phyloP scores from a whole-genome alignment of 352 stramenopile species.

The Albugo candida region DNA sequence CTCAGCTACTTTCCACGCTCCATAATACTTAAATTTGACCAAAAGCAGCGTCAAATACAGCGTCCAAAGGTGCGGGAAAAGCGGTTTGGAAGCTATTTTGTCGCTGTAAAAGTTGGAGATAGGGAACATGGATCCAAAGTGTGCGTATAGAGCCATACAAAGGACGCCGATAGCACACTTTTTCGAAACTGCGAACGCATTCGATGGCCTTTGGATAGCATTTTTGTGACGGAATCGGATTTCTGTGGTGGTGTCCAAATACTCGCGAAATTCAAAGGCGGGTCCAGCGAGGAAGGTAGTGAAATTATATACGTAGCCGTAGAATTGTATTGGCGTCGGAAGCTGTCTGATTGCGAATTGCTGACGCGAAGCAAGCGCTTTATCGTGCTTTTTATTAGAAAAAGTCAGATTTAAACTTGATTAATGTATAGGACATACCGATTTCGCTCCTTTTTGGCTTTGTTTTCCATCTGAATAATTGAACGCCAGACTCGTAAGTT shows the following conservation, averaged over 20 bases:
- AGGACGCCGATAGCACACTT: conserved; percentile 51
- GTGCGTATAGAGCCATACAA: conserved; percentile 35
- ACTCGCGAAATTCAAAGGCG: conserved; percentile 89
- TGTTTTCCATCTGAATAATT: conserved; percentile 90
- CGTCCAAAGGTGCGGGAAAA: conserved; percentile 43
- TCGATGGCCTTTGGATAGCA: conserved; percentile 26
- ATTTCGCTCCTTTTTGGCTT: conserved; percentile 7
- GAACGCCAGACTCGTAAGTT: conserved; percentile 94
- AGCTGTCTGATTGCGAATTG: conserved; percentile 57
- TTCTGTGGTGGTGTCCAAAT: conserved; percentile 55
- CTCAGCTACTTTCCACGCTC: conserved; percentile 88
- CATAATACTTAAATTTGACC: conserved; percentile 91
- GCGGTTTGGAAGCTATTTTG: conserved; percentile 24
- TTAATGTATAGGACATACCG: not conserved
- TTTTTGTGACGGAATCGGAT: conserved; percentile 33
- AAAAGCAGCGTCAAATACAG: conserved; percentile 83
- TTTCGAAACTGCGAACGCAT: conserved; percentile 46
- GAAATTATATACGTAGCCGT: conserved; percentile 94
- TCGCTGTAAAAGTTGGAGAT: conserved; percentile 26
- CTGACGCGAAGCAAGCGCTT: conserved; percentile 13
- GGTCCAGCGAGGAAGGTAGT: conserved; percentile 89
- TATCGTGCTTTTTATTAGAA: not conserved
- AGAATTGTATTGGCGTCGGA: conserved; percentile 86
- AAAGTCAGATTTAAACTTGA: not conserved
- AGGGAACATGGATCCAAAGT: conserved; percentile 27